Evolutionary conservation across 345 rosid species (phyloP).

Genomic region (Lepidium africanum): DNA sequence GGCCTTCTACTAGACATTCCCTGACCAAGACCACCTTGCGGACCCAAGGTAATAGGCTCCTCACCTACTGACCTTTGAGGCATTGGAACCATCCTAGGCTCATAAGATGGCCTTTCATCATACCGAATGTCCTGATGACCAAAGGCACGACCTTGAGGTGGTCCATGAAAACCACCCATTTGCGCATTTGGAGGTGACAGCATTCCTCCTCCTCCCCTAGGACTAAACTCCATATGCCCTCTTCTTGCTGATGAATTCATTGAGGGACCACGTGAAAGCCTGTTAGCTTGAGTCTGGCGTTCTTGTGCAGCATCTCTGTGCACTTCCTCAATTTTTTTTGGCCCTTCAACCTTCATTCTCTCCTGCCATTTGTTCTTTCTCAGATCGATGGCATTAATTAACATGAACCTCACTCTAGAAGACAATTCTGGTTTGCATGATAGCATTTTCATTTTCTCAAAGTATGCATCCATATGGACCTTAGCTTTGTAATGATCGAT

Average conservation of each 20-base stretch:
- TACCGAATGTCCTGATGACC: conserved; percentile 62
- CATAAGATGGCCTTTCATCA: conserved; percentile 67
- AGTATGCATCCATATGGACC: conserved; percentile 66
- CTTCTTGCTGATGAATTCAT: conserved; percentile 57
- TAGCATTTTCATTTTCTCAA: conserved; percentile 57
- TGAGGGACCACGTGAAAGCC: conserved; percentile 65
- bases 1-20: conserved; percentile 80
- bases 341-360: conserved; percentile 99
- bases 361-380: conserved; percentile 96
- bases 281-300: conserved; percentile 62
- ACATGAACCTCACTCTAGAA: conserved; percentile 87
- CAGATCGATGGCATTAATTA: conserved; percentile 81
- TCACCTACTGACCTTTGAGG: conserved; percentile 64
- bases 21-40: conserved; percentile 97
- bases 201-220: conserved; percentile 59
- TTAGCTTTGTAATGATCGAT: conserved; percentile 71
- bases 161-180: conserved; percentile 63
- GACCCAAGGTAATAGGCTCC: conserved; percentile 80
- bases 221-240: conserved; percentile 59
- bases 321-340: conserved; percentile 95
- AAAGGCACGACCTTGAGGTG: conserved; percentile 62
- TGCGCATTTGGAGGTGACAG: conserved; percentile 60
- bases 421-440: conserved; percentile 70
- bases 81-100: conserved; percentile 66
- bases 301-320: conserved; percentile 99